Evolutionary conservation across 495 filamentous ascomycete species (phyloP), one percentile per base, ranked within the genome.

Genomic region (Venustampulla echinocandica): DNA sequence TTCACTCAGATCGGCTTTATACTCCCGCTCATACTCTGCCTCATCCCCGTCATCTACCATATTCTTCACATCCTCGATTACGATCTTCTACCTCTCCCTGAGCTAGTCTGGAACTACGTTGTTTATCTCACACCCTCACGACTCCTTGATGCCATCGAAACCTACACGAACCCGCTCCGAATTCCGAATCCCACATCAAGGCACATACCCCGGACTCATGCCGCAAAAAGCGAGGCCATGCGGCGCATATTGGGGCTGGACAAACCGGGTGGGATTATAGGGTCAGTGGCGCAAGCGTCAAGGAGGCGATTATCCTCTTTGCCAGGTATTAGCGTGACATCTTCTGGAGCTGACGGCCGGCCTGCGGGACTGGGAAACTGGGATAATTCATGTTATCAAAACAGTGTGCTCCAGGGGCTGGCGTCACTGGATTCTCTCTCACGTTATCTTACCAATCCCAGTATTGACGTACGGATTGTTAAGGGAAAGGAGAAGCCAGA

Each of bases 301-400:
- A 50, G 52, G 21, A 43, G 52, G 22, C 24, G 54, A 30, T 22
- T 61, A 5, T 58, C 55, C 9, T 47, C 39, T 23, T 36, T 61
- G 18, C 44, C 55, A 9, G 49, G 55, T 1, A 49, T 61, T 19
- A 53, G 52, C 19, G 44, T 55, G 19, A 24, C n/a, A 22, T 22
- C 43, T 7, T 39, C 37, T 27, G 30, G 20, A 21, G 37, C 24
- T 4, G 55, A 54, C 30, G 52, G 48, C n/a, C 75, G 40, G 21
- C 87, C 87, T 1, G 75, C 87, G 3, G 92, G 93, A 0, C 63
- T 97, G 23, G 86, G 86, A 14, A 99, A 99, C 58, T 82, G 77
- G 69, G 81, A 94, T 63, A 95, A 95, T 57, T 94, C 87, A 1
- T 99, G 93, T 64, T 99, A 92, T 59, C 90, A 97, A 67, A 99